phyloP scores from a whole-genome alignment of 345 rosid genomes.

The Aegle marmelos region DNA sequence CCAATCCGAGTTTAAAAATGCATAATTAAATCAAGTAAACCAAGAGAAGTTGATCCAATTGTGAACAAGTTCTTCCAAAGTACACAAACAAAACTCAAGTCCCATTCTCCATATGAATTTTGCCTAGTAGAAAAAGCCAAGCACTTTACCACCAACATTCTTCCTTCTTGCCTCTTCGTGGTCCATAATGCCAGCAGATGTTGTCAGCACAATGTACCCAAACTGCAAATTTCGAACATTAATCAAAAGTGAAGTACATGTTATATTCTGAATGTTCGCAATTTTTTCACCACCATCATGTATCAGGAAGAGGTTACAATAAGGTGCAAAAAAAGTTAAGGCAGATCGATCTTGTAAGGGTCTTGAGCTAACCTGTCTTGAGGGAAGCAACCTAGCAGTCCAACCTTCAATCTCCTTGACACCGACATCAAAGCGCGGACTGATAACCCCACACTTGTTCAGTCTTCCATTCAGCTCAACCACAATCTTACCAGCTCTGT shows the following conservation, averaged over 20 bases:
- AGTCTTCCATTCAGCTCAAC: conserved; percentile 50
- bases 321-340: neutral
- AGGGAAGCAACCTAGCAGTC: conserved; percentile 53
- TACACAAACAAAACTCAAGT: conserved; percentile 6
- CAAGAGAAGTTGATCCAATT: neutral
- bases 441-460: conserved; percentile 53
- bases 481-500: conserved; percentile 47
- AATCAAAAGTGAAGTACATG: neutral
- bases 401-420: conserved; percentile 52
- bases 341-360: neutral
- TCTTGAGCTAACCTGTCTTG: conserved; percentile 40
- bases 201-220: conserved; percentile 49
- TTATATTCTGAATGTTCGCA: neutral
- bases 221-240: conserved; percentile 24
- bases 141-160: conserved; percentile 53
- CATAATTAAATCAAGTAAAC: conserved; percentile 12
- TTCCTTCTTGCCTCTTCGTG: conserved; percentile 55
- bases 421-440: conserved; percentile 50
- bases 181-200: conserved; percentile 55
- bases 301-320: neutral
- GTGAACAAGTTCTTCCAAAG: conserved; percentile 9
- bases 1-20: neutral
- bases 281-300: neutral
- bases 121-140: conserved; percentile 44
- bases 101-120: conserved; percentile 1